Evolutionary conservation across 2,329 filamentous ascomycete genomes (phyloP), one percentile per base, ranked within the genome.

Genomic region (Drechmeria coniospora): DNA sequence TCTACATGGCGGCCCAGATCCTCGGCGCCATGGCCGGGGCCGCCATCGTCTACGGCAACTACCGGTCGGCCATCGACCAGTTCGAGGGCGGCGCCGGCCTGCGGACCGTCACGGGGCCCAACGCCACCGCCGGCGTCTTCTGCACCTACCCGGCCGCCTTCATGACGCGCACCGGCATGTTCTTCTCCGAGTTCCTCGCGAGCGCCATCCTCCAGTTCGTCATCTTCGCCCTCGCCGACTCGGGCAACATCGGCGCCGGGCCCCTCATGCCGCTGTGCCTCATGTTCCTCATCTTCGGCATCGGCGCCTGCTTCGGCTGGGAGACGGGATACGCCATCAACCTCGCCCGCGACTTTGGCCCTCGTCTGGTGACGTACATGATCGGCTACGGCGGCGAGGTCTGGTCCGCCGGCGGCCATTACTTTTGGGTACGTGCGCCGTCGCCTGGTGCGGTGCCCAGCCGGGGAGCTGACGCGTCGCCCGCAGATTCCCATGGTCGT

Each of bases 261-360:
- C 56, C 60, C 1, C 33, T 55, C 30, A 59, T 68, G 32, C 73
- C 75, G 0, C 51, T 82, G 2, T 66, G 58, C 6, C 51, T 81
- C 5, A 78, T 80, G 52, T 80, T 81, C 50, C 56, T 81, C 26
- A 72, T 82, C 35, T 81, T 81, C 43, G 77, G 75, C 6, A 70
- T 82, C 14, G 76, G 75, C 12, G 71, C 73, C 18, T 77, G 73
- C 44, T 81, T 79, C 41, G 78, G 78, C 6, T 81, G 74, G 74
- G 68, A 82, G 47, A 83, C 77, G 1, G 76, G 78, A 21, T 83
- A 79, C 50, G 77, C 76, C 11, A 79, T 81, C 37, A 82, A 82
- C 42, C 50, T 79, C 23, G 77, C 75, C 20, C 63, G 78, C 49
- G 78, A 83, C 37, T 78, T 82, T 43, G 74, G 74, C 1, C 76